Evolutionary conservation across 140 eudicot genomes (phyloP).

Genomic region (Stevia rebaudiana): DNA sequence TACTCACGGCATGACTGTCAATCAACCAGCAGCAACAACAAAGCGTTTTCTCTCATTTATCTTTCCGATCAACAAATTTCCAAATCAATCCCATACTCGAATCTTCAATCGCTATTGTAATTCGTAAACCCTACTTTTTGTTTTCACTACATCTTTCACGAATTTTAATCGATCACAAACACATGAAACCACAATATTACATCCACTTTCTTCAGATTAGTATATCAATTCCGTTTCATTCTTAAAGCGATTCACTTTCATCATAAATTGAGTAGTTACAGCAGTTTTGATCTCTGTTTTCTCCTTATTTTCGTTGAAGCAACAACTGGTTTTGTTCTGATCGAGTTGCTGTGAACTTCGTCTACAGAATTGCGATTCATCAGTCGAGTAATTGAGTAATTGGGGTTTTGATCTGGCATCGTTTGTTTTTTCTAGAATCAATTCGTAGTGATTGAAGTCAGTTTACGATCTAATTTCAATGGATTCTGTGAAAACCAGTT

Average conservation of each 20-base stretch:
- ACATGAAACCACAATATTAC: not conserved
- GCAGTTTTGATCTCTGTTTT: not conserved
- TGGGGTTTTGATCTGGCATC: not conserved
- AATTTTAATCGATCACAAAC: constrained; percentile 16
- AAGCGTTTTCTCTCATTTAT: constrained; percentile 12
- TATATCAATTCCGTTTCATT: constrained; percentile 1
- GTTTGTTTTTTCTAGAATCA: constrained; percentile 11
- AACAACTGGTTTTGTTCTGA: constrained; percentile 15
- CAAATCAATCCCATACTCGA: constrained; percentile 14
- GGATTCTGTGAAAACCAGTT: not conserved
- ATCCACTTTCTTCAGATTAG: not conserved
- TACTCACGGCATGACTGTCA: constrained; percentile 21
- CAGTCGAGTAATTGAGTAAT: constrained; percentile 7
- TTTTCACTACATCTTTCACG: constrained; percentile 7
- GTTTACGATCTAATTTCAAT: constrained; percentile 4
- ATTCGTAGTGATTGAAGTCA: not conserved
- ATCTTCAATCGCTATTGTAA: constrained; percentile 1
- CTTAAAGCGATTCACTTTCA: not conserved
- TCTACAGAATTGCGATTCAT: constrained; percentile 13
- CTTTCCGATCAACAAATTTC: constrained; percentile 14
- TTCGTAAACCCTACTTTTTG: not conserved
- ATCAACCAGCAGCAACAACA: constrained; percentile 22
- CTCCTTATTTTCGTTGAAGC: not conserved
- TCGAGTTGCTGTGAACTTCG: constrained; percentile 24
- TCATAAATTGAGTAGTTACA: constrained; percentile 1